Conservation (phyloP, 1,139 yeast species). For the Geotrichum citri-aurantii region DNA sequence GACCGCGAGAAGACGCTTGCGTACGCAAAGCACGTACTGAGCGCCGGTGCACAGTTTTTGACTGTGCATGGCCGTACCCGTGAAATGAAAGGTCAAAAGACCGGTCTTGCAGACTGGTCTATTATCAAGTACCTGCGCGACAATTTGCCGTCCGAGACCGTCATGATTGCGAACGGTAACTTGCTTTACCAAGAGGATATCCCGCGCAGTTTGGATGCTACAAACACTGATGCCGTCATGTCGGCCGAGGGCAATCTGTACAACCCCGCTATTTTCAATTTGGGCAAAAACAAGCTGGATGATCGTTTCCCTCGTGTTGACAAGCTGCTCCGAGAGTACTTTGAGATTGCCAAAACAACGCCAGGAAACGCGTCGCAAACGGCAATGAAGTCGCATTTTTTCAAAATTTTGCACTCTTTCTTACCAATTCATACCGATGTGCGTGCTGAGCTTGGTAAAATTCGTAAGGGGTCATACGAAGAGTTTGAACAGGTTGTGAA, state of each 20-base stretch:
- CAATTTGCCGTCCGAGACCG: conserved; percentile 74
- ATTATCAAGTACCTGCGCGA: conserved; percentile 69
- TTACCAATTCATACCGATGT: conserved; percentile 69
- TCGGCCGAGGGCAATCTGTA: conserved; percentile 93
- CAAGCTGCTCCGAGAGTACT: conserved; percentile 73
- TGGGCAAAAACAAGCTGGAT: conserved; percentile 42
- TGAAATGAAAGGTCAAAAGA: conserved; percentile 94
- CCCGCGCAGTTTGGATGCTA: conserved; percentile 54
- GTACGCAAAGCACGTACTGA: conserved; percentile 86
- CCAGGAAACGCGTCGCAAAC: conserved; percentile 72
- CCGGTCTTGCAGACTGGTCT: conserved; percentile 94
- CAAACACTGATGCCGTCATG: conserved; percentile 88
- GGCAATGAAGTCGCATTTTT: conserved; percentile 90
- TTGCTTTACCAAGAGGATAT: conserved; percentile 79
- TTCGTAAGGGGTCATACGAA: conserved; percentile 42
- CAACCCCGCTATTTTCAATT: conserved; percentile 81
- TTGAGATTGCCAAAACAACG: conserved; percentile 63
- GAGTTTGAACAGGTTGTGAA: conserved; percentile 66
- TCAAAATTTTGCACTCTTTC: conserved; percentile 77
- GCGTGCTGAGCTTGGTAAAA: conserved; percentile 62
- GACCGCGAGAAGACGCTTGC: conserved; percentile 76
- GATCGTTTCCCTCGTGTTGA: conserved; percentile 83
- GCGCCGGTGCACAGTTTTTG: conserved; percentile 92
- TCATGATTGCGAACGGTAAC: conserved; percentile 91
- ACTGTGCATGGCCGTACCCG: conserved; percentile 95